Percentiles rank a stretch among this genome's conserved stretches.
phyloP scores from a whole-genome alignment of 805 yeast genomes.

The Lachancea meyersii region DNA sequence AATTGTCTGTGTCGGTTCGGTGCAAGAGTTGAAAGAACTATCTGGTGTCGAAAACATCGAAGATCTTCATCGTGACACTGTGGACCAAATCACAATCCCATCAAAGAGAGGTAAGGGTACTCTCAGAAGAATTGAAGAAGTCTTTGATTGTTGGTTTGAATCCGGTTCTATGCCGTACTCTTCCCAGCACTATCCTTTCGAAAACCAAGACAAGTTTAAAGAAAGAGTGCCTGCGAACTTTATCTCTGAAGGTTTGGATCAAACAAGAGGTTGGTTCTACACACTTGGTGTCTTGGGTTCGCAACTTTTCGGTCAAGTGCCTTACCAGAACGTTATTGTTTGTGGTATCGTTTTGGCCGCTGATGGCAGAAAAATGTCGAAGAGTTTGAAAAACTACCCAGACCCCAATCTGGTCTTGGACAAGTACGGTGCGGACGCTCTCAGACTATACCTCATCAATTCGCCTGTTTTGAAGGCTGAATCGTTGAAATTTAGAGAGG shows the following conservation, averaged over 20 bases:
- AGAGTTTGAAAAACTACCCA: conserved; percentile 95
- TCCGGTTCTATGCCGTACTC: conserved; percentile 99
- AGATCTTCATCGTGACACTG: conserved; percentile 89
- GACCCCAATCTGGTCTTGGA: conserved; percentile 80
- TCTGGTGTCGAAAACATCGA: conserved; percentile 77
- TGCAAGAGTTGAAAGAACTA: conserved; percentile 76
- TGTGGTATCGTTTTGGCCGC: conserved; percentile 95
- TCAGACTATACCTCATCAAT: conserved; percentile 90
- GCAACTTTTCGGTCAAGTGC: conserved; percentile 85
- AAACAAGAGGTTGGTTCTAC: conserved; percentile 99
- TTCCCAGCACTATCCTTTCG: conserved; percentile 94
- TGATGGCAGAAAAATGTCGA: conserved; percentile 99
- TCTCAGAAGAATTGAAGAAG: conserved; percentile 90
- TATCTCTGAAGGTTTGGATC: conserved; percentile 98
- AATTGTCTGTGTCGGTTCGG: conserved; percentile 87
- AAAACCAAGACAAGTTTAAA: conserved; percentile 62
- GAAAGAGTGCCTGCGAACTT: conserved; percentile 92
- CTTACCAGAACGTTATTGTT: conserved; percentile 92
- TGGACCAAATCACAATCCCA: conserved; percentile 90
- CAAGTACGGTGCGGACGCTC: conserved; percentile 95
- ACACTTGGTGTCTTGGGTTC: conserved; percentile 94
- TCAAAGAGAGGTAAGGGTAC: conserved; percentile 83
- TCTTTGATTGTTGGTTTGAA: conserved; percentile 99
- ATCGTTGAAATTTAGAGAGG: conserved; percentile 93
- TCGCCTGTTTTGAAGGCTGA: conserved; percentile 97